Evolutionary conservation across 2,329 filamentous ascomycete species (phyloP).

Genomic region (Cylindrodendrum hubeiense): DNA sequence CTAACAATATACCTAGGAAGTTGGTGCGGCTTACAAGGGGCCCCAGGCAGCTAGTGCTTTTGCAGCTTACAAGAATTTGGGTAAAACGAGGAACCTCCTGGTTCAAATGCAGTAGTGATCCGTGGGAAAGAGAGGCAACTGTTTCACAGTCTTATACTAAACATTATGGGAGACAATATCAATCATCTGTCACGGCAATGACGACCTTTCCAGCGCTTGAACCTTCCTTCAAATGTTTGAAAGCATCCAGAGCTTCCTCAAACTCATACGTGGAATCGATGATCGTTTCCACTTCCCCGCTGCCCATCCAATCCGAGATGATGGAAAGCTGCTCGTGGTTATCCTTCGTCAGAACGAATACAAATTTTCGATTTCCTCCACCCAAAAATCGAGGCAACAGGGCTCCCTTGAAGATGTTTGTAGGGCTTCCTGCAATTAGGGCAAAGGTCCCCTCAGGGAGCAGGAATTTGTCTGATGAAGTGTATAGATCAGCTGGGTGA

Average conservation of each 20-base stretch:
- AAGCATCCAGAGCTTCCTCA: slow-evolving; percentile 67
- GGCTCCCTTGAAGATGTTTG: slow-evolving; percentile 40
- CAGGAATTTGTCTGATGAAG: slow-evolving; percentile 63
- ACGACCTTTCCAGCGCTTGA: slow-evolving; percentile 72
- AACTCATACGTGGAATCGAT: slow-evolving; percentile 68
- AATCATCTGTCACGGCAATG: slow-evolving; percentile 34
- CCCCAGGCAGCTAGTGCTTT: slow-evolving; percentile 18
- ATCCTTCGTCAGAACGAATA: slow-evolving; percentile 54
- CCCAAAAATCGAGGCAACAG: slow-evolving; percentile 52
- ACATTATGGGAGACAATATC: neutral
- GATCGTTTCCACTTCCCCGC: slow-evolving; percentile 68
- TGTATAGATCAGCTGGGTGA: slow-evolving; percentile 63
- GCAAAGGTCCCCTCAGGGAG: slow-evolving; percentile 61
- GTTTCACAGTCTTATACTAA: too few species aligned
- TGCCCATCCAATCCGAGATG: slow-evolving; percentile 66
- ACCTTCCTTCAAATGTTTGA: slow-evolving; percentile 68
- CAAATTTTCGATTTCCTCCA: slow-evolving; percentile 56
- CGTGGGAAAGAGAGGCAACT: too few species aligned
- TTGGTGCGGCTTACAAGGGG: slow-evolving; percentile 14
- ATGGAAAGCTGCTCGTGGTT: slow-evolving; percentile 60
- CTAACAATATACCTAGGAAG: slow-evolving; percentile 16
- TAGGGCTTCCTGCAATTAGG: slow-evolving; percentile 56
- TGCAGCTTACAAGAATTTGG: slow-evolving; percentile 15
- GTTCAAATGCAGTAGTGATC: slow-evolving; percentile 11
- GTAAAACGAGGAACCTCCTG: slow-evolving; percentile 12